Base-by-base conservation (phyloP, 371 early-diverging fungal genomes). In the Umbelopsis sp. region DNA sequence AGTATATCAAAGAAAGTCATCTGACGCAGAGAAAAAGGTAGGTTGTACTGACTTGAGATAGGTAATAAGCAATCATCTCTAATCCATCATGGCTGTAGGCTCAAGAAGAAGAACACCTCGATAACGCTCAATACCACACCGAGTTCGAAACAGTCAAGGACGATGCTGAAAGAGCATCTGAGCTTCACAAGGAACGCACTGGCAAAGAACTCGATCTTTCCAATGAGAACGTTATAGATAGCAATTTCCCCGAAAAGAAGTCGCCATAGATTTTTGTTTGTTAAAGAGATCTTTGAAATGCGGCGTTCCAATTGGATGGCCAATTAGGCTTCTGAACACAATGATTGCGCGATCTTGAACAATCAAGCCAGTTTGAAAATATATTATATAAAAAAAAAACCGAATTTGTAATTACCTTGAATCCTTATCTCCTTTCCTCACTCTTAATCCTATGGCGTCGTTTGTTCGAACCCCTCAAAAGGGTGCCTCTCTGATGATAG, bases 401-500 rank as follows among this genome's bases (percentile, higher is more conserved):
- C 1, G 29, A 25, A 29, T 51, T 51, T 51, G 22, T 51, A 51
- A 51, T 25, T 51, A n/a, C 35, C 57, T 35, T 18, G 14, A 18
- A 35, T 57, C 35, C 35, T 35, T 4, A 14, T 18, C 35, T 29
- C 32, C 25, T 35, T 57, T 29, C 57, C 29, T 35, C 37, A 24
- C 53, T 29, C 52, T 35, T 18, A 57, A 4, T 3, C 16, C 29
- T 25, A 57, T 57, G 57, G 20, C 24, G 29, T 65, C 44, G 35
- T 44, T 29, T 18, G 25, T 64, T 64, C 76, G 80, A 41, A 65
- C 52, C 12, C 81, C 84, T n/a, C 83, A 83, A 68, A 80, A 86
- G 20, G 90, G 90, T 32, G 91, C 88, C 37, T 92, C 92, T 4
- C 84, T 92, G 44, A 85, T 92, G 74, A 73, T 92, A 3, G 92